Base-by-base conservation (phyloP, 305 asterid genomes). In the Nicotiana rustica region DNA sequence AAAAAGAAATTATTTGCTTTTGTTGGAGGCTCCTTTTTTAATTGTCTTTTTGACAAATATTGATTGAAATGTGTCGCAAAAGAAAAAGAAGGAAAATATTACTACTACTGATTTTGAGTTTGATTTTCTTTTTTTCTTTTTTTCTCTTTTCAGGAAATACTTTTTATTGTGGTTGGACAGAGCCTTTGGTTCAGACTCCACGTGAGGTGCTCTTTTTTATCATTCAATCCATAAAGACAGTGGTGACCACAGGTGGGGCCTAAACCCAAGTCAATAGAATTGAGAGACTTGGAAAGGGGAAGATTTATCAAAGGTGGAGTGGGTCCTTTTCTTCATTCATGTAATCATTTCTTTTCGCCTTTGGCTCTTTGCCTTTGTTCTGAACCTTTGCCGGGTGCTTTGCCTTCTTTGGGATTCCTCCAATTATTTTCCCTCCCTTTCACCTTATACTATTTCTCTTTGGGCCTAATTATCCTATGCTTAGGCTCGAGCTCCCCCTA, bases 191-290 rank as follows among this genome's bases (percentile, higher is more conserved):
- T 93, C 97, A 91, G 98, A 90, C 84, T 93, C 97, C 98, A 93
- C 97, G 98, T 95, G 98, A 93, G 97, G 91, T 95, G 93, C 97
- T 89, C 96, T 90, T 93, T 41, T 93, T 85, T 90, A 95, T 93
- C 89, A 93, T 91, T 92, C 96, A 91, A 92, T 91, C 97, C 96
- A 92, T 89, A 91, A 92, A 92, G 98, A 91, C 97, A 93, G 66
- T 90, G 94, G 93, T 89, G 94, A 85, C 90, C 92, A 33, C 3
- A 77, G 19, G 59, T 89, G 91, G 97, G 95, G 59, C 94, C 97
- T 90, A 87, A 73, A 56, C 82, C 86, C 90, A 90, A 89, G 91
- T 93, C 92, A 92, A 86, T 85, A 89, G 88, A 82, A 88, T 17
- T 55, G 86, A 85, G 80, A 84, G 89, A 84, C 84, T 85, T 83